Evolutionary conservation across 768 basidiomycete species (phyloP).

Genomic region (Rhizopogon vesiculosus): DNA sequence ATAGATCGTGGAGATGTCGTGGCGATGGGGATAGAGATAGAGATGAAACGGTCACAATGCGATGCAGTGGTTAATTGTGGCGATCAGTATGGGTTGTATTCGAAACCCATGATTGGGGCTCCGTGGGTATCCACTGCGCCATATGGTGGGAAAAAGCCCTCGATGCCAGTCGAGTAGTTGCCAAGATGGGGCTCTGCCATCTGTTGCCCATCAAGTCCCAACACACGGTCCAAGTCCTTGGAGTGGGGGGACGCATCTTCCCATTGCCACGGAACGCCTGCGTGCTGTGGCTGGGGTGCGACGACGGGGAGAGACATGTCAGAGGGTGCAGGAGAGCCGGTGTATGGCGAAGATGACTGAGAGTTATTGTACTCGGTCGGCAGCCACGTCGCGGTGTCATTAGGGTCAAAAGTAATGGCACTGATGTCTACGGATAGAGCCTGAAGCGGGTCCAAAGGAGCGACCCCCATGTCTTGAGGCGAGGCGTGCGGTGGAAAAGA

Average conservation of each 20-base stretch:
- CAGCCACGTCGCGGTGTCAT: constrained; percentile 8
- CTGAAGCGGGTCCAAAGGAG: constrained; percentile 23
- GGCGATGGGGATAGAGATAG: not conserved
- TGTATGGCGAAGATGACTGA: constrained; percentile 36
- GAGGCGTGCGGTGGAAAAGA: constrained; percentile 19
- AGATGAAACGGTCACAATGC: not conserved
- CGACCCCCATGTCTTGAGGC: constrained; percentile 10
- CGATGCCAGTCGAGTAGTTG: constrained; percentile 1
- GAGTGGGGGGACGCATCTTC: constrained; percentile 4
- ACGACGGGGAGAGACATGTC: constrained; percentile 22
- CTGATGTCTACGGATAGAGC: constrained; percentile 6
- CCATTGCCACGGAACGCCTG: constrained; percentile 13
- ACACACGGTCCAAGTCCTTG: not conserved
- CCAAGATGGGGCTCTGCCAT: not conserved
- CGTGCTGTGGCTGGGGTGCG: constrained; percentile 24
- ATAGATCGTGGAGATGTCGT: not conserved
- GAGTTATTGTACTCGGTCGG: constrained; percentile 11
- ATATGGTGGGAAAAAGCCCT: not conserved
- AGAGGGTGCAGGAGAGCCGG: constrained; percentile 34
- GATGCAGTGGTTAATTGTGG: not conserved
- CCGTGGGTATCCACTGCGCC: not conserved
- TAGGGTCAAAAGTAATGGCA: constrained; percentile 6
- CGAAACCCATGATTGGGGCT: not conserved
- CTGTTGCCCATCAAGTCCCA: not conserved
- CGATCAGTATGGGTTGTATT: not conserved